Evolutionary conservation across 345 rosid species (phyloP).

Genomic region (Populus simonii): DNA sequence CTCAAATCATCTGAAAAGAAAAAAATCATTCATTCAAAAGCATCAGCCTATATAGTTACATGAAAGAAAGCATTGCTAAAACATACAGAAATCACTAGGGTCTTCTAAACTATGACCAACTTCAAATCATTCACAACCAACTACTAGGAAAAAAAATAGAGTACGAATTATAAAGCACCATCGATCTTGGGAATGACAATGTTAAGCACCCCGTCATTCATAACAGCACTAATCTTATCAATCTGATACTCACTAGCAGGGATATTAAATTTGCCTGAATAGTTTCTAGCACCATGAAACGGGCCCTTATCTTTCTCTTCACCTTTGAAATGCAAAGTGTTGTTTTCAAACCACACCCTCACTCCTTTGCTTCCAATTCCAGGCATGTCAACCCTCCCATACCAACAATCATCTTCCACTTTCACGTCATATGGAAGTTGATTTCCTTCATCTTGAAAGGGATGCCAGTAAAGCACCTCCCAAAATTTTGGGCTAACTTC

Average conservation of each 20-base stretch:
- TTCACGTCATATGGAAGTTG: not conserved
- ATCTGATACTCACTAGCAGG: slow-evolving; percentile 3
- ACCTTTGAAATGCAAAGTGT: not conserved
- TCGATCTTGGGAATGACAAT: slow-evolving; percentile 10
- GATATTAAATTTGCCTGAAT: not conserved
- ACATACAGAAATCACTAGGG: no score
- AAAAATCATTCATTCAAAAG: no score
- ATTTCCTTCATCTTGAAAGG: not conserved
- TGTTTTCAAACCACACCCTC: not conserved
- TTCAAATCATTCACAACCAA: no score
- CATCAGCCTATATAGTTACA: no score
- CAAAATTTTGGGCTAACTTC: not conserved
- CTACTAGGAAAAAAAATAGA: no score
- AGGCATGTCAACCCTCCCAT: slow-evolving; percentile 3
- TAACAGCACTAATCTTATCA: not conserved
- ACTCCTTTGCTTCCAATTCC: slow-evolving; percentile 7
- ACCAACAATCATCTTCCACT: not conserved
- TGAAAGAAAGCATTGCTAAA: no score
- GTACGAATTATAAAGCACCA: not conserved
- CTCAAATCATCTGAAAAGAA: no score
- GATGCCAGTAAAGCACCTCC: slow-evolving; percentile 9
- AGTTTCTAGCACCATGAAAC: not conserved
- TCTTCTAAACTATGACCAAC: no score
- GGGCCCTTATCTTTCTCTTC: not conserved
- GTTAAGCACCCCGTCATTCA: slow-evolving; percentile 11